Base-by-base conservation (phyloP, 106 monocot species). In the Vanilla planifolia region DNA sequence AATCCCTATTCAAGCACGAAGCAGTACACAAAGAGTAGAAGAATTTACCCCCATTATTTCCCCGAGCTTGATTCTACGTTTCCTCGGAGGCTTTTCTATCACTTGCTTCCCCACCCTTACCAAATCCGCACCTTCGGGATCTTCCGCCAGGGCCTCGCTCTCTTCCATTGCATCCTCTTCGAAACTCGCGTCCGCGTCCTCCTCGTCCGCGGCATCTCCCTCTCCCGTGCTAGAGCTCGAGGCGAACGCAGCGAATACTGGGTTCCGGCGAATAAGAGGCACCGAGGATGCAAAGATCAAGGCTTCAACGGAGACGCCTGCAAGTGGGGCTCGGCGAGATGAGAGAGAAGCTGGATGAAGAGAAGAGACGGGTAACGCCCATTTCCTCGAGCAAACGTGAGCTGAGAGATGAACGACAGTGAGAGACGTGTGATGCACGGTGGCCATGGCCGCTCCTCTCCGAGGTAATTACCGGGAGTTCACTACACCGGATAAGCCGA, bases 11-110 rank as follows among this genome's bases (percentile, higher is more conserved):
- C 1, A n/a, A 30, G 1, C 23, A 55, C 3, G 2, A 56, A 19
- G 36, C 36, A 62, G 20, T 5, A 13, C 32, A 47, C 10, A 0
- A 11, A 70, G 27, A 34, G 17, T n/a, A 48, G 32, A 36, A 37
- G 13, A 37, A 19, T 45, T 22, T 72, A 86, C 86, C 86, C 86
- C 86, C 81, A 86, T 86, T 22, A 86, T 69, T 29, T 81, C 78
- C 8, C 86, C 86, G 25, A 86, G 78, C 72, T 86, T 86, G 15
- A 86, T 72, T 19, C 66, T 75, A 8, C 81, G 81, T 50, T 74
- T 71, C 47, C 78, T 72, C 5, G 68, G 71, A 37, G 75, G 61
- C 63, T 68, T 68, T 22, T 36, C 72, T 13, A 70, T 74, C 20
- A 9, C 73, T 59, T 66, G 73, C 6, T n/a, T 51, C 45, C 24